These are phyloP conservation scores for Backusella morwellensis DNA, from an alignment of 192 early-diverging fungal genomes.

Conservation along the genomic window DNA sequence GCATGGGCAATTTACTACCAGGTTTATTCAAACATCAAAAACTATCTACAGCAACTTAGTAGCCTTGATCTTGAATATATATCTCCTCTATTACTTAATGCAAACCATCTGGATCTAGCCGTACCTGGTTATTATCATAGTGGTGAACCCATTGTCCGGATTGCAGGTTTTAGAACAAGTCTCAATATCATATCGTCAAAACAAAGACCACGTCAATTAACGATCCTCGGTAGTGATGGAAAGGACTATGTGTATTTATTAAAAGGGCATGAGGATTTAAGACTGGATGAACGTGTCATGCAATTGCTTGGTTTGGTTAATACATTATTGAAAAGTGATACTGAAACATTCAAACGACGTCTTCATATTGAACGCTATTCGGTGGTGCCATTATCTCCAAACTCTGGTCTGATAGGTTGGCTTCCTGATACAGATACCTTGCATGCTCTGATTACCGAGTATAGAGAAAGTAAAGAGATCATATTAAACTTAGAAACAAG, in stretches of 20 bases:
- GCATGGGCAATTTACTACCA: constrained; percentile 93
- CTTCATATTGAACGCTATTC: constrained; percentile 90
- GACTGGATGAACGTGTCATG: constrained; percentile 99
- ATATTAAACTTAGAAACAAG: constrained; percentile 87
- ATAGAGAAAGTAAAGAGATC: constrained; percentile 80
- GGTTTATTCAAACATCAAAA: constrained; percentile 73
- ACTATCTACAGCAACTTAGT: constrained; percentile 76
- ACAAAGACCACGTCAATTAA: constrained; percentile 84
- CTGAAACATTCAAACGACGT: constrained; percentile 89
- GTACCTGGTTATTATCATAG: constrained; percentile 91
- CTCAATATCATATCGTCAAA: constrained; percentile 87
- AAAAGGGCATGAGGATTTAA: constrained; percentile 97
- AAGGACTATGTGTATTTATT: constrained; percentile 86
- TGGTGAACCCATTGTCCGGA: constrained; percentile 78
- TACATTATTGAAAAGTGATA: constrained; percentile 74
- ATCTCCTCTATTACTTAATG: constrained; percentile 84
- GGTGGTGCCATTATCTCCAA: constrained; percentile 91
- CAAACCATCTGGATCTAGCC: constrained; percentile 81
- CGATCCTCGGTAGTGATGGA: constrained; percentile 86
- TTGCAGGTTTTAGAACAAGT: constrained; percentile 79
- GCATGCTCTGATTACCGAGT: constrained; percentile 81
- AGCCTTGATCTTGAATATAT: constrained; percentile 86
- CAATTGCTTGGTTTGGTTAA: constrained; percentile 97
- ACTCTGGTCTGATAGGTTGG: constrained; percentile 96
- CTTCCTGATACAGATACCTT: constrained; percentile 88